Base-by-base conservation (phyloP, 148 eudicot species). In the Chenopodium suecicum region DNA sequence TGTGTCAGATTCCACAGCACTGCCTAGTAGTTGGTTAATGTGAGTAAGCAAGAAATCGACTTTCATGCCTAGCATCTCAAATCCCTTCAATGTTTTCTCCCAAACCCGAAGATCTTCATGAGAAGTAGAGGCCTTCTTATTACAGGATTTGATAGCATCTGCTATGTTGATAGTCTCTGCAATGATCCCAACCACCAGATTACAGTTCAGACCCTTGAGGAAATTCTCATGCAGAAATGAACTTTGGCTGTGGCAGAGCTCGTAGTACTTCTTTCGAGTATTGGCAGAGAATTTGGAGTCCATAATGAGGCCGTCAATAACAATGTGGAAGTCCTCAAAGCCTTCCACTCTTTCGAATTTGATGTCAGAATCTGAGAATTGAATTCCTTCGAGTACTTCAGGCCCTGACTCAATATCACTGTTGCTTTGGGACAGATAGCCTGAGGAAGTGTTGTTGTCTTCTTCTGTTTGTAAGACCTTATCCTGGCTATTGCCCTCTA, bases 51-150 rank as follows among this genome's bases (percentile, higher is more conserved):
- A 78, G 80, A 89, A 91, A 9, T 54, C 84, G 3, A 89, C 92
- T 9, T 80, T 62, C 94, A 91, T 89, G 14, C 91, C 94, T 60
- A 88, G n/a, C 19, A 84, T 31, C 77, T 86, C 87, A 23, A 89
- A 87, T n/a, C 85, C 88, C 75, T 83, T 79, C 67, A 89, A 83
- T 41, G 92, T 90, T 78, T 82, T 84, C 46, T 86, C 88, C 91
- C 90, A 91, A n/a, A 12, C 67, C 7, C 27, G 80, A 29, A 89
- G 84, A 66, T 86, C 81, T 63, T 82, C 76, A 23, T 27, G 54
- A n/a, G 86, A 52, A n/a, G 60, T 34, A 17, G 80, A 68, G 9
- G 75, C 22, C 13, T 64, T 58, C 32, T 74, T 79, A 47, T 74
- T 79, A 47, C 77, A 79, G 27, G 89, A 83, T 81, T 81, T 87